A percentile compares a stretch with the other conserved stretches of the same genome.
These are phyloP conservation scores for Brassica hybrid DNA, from an alignment of 441 rosid genomes.

Conservation along the genomic window DNA sequence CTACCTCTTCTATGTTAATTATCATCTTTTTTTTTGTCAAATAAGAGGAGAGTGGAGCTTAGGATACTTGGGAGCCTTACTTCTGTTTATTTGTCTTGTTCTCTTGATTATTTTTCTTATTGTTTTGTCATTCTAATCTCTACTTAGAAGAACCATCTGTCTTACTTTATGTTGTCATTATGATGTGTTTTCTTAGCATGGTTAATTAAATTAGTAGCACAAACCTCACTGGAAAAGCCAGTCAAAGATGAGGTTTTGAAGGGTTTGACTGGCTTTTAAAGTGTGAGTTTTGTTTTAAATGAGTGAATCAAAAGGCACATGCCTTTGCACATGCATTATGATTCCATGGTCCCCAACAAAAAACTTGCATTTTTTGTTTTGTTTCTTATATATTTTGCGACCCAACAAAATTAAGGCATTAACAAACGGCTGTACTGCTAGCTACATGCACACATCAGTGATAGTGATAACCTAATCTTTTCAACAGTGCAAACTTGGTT, in stretches of 20 bases:
- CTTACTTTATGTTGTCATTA: constrained; percentile 28
- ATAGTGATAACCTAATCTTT: constrained; percentile 29
- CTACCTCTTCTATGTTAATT: constrained; percentile 25
- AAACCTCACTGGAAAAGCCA: constrained; percentile 29
- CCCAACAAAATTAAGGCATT: constrained; percentile 35
- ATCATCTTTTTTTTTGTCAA: constrained; percentile 24
- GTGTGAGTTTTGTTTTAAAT: constrained; percentile 35
- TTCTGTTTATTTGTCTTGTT: constrained; percentile 26
- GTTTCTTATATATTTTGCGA: not conserved
- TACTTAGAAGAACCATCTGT: not conserved
- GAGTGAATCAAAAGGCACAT: constrained; percentile 45
- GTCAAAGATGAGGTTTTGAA: constrained; percentile 29
- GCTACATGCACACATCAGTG: constrained; percentile 12
- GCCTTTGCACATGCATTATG: constrained; percentile 49
- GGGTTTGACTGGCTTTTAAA: constrained; percentile 39
- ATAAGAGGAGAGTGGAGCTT: constrained; percentile 10
- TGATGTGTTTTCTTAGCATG: constrained; percentile 15
- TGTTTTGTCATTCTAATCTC: not conserved
- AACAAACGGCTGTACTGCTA: constrained; percentile 31
- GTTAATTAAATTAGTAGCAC: constrained; percentile 16
- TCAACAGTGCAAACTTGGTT: constrained; percentile 39
- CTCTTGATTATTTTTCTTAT: constrained; percentile 1
- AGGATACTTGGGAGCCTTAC: constrained; percentile 14
- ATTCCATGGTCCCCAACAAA: constrained; percentile 44
- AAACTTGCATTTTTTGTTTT: constrained; percentile 6